Percentiles rank a stretch among this genome's conserved stretches.
Evolutionary conservation across 2,329 filamentous ascomycete species (phyloP).

Genomic region (Fusarium sulawesiense): DNA sequence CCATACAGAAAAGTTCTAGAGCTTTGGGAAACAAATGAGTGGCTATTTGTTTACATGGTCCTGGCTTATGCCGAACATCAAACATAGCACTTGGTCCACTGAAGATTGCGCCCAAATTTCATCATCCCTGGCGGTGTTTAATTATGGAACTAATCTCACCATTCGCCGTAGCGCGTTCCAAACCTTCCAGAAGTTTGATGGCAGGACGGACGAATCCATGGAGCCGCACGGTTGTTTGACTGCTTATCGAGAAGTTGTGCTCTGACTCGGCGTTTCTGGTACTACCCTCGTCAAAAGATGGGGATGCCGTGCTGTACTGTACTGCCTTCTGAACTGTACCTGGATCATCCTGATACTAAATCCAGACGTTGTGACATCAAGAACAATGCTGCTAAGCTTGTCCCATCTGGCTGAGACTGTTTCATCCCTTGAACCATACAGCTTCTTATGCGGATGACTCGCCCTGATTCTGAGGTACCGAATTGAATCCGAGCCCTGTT

Average conservation of each 20-base stretch:
- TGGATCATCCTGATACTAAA: constrained; percentile 35
- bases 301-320: neutral
- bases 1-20: neutral
- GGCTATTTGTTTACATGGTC: constrained; percentile 7
- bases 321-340: neutral
- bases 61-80: constrained; percentile 31
- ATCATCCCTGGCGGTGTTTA: constrained; percentile 36
- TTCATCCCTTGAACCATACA: constrained; percentile 38
- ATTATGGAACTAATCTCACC: constrained; percentile 47
- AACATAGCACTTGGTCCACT: constrained; percentile 40
- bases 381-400: constrained; percentile 30
- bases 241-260: constrained; percentile 16
- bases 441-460: constrained; percentile 20
- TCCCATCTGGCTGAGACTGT: constrained; percentile 39
- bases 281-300: constrained; percentile 20
- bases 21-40: neutral
- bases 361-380: constrained; percentile 33
- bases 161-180: constrained; percentile 45
- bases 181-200: constrained; percentile 48
- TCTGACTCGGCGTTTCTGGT: constrained; percentile 30
- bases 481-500: constrained; percentile 21
- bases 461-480: constrained; percentile 35
- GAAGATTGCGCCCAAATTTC: constrained; percentile 42
- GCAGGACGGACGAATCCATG: constrained; percentile 42
- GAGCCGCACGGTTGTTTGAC: constrained; percentile 43